Evolutionary conservation across 2,329 filamentous ascomycete species (phyloP).

Genomic region (Atkinsonella texensis): DNA sequence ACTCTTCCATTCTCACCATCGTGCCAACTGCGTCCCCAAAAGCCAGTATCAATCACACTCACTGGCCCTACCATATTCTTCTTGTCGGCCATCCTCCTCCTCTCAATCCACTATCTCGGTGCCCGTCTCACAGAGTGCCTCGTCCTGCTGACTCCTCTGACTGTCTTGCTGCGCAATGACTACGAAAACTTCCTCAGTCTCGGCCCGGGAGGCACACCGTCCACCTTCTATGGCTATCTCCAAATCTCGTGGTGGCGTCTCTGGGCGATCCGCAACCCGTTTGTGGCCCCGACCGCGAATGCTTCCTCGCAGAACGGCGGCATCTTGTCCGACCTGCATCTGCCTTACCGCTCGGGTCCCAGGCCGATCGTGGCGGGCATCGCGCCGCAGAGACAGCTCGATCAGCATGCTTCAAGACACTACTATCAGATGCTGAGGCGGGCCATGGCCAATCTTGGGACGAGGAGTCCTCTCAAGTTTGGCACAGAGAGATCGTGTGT

Average conservation of each 20-base stretch:
- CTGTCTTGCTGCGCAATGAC: conserved; percentile 51
- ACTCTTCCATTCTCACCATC: background rate
- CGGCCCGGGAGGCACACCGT: conserved; percentile 69
- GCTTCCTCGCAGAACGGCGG: conserved; percentile 39
- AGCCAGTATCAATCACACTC: conserved; percentile 40
- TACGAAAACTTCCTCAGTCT: conserved; percentile 66
- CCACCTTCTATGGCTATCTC: conserved; percentile 61
- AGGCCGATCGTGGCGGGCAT: conserved; percentile 62
- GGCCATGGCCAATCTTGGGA: conserved; percentile 39
- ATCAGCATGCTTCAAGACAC: conserved; percentile 45
- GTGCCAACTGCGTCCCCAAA: conserved; percentile 27
- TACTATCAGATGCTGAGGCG: conserved; percentile 44
- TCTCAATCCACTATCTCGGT: conserved; percentile 39
- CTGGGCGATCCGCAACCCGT: conserved; percentile 60
- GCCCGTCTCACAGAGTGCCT: conserved; percentile 35
- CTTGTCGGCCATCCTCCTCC: conserved; percentile 32
- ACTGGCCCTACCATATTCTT: conserved; percentile 36
- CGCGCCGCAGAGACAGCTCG: conserved; percentile 68
- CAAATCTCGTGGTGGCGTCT: conserved; percentile 61
- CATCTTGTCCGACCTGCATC: conserved; percentile 37
- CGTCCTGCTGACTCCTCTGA: conserved; percentile 35
- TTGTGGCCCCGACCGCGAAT: conserved; percentile 42
- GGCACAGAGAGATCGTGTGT: conserved; percentile 61
- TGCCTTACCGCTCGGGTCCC: conserved; percentile 50
- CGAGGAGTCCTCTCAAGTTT: conserved; percentile 32